Base-by-base conservation (phyloP, 106 monocot species). In the Posidonia australis region DNA sequence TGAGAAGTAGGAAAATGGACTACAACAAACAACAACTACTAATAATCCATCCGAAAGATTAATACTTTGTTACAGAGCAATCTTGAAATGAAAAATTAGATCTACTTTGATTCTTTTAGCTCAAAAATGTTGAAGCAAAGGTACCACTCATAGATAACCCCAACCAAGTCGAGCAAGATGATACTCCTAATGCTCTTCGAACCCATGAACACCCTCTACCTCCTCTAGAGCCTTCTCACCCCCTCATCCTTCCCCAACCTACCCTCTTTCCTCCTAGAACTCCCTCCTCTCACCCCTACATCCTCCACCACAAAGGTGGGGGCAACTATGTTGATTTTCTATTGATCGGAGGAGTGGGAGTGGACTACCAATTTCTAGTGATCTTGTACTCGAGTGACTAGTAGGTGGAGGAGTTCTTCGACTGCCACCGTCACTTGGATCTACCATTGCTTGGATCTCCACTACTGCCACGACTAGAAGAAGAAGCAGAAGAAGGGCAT, bases 141-240 rank as follows among this genome's bases (percentile, higher is more conserved):
- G 0, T 21, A 32, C 53, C 1, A 69, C 86, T 86, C 91, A 54
- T 84, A 92, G 62, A 92, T 75, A 30, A 84, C 74, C 9, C 81
- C 77, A 71, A 92, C 74, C 53, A 86, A 72, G 53, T 86, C 81
- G 57, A 92, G 86, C 77, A 92, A 68, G 20, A 92, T 80, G 66
- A 92, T 71, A 74, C 86, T 84, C 71, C 86, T 49, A 41, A 86
- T 83, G 69, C 84, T 92, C 75, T 68, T 84, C 10, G 91, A 87
- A 32, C 80, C 84, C 27, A 84, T 81, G 60, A 81, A 74, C 41
- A 92, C 79, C 83, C 81, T 72, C 72, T 70, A 77, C 90, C 85
- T 86, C 64, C 80, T n/a, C n/a, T n/a, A n/a, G n/a, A n/a, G n/a
- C n/a, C n/a, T n/a, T n/a, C n/a, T 36, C 21, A 25, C 13, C 56